Conservation (phyloP, 371 early-diverging fungal genomes). For the Zychaea mexicana region DNA sequence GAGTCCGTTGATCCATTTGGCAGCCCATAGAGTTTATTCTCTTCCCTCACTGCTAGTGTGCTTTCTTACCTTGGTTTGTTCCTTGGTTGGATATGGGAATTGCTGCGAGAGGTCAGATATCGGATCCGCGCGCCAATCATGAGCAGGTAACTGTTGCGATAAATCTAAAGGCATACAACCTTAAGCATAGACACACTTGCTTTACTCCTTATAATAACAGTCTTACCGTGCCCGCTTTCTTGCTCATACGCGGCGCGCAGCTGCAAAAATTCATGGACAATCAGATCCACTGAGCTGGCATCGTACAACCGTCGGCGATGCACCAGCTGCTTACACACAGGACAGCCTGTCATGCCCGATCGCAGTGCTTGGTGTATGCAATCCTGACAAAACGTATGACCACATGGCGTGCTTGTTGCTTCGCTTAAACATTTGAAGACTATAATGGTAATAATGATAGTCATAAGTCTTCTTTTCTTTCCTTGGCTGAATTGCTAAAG, state of each 20-base stretch:
- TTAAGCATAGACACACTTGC: not conserved
- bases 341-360: not conserved
- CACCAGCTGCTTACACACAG: conserved; percentile 10
- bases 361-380: conserved; percentile 11
- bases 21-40: too few species aligned
- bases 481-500: not conserved
- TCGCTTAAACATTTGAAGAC: conserved; percentile 10
- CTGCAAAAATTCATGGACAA: conserved; percentile 7
- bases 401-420: conserved; percentile 18
- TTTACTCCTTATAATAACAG: not conserved
- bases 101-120: conserved; percentile 9
- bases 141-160: conserved; percentile 3
- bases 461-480: not conserved
- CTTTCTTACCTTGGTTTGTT: not conserved
- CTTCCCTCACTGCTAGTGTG: not conserved
- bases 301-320: conserved; percentile 1
- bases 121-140: conserved; percentile 7
- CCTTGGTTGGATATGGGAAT: conserved; percentile 13
- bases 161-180: conserved; percentile 3
- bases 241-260: conserved; percentile 13
- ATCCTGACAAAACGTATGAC: conserved; percentile 11
- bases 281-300: conserved; percentile 1
- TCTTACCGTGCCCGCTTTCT: conserved; percentile 12
- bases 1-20: too few species aligned
- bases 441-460: not conserved